Evolutionary conservation across 352 stramenopile species (phyloP).

Genomic region (Phytophthora niederhauseri): DNA sequence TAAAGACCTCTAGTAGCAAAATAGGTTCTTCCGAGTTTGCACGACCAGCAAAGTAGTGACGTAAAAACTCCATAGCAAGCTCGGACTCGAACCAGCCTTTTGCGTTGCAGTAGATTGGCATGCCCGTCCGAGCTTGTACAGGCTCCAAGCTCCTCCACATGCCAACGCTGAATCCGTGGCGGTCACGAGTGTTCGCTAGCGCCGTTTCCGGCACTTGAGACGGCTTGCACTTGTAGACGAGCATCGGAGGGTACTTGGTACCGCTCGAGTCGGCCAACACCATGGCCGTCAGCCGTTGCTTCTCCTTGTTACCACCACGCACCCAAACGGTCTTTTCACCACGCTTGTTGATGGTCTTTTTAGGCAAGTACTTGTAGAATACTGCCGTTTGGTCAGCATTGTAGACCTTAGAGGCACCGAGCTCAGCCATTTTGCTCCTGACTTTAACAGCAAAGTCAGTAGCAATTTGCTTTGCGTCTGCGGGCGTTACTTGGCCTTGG

Average conservation of each 20-base stretch:
- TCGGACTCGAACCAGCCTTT: background rate
- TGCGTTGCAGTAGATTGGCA: background rate
- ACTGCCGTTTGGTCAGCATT: background rate
- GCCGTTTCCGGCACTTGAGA: background rate
- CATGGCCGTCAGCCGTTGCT: background rate
- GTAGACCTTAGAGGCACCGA: background rate
- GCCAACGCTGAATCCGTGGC: background rate
- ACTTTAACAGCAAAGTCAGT: background rate
- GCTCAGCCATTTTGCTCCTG: background rate
- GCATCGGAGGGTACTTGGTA: background rate
- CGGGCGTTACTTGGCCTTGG: background rate
- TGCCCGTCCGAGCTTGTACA: background rate
- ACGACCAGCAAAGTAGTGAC: background rate
- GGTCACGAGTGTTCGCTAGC: background rate
- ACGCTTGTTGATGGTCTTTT: background rate
- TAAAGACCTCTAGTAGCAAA: too few relatives aligned
- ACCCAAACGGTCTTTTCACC: background rate
- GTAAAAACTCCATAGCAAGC: background rate
- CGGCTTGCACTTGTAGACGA: background rate
- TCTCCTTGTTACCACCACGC: background rate
- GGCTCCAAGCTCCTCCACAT: background rate
- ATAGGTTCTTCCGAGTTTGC: background rate
- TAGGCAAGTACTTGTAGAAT: background rate
- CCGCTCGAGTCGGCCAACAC: background rate
- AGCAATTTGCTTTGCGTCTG: background rate